A percentile compares a stretch with the other conserved stretches of the same genome.
Evolutionary conservation across 257 asterid genomes (phyloP).

Genomic region (Solanum chilense): DNA sequence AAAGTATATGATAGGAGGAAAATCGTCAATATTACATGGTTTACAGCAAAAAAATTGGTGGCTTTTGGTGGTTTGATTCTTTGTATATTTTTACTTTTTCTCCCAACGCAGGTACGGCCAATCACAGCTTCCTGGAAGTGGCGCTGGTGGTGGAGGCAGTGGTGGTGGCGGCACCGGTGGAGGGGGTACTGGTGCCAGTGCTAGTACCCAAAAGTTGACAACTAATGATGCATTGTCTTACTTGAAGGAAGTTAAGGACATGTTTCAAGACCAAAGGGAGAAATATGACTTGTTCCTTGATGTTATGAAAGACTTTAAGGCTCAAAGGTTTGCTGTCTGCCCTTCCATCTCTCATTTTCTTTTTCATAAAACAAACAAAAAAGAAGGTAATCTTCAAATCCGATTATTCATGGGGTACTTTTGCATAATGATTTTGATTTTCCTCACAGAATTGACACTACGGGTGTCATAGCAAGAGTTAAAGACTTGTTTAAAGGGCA

Average conservation of each 20-base stretch:
- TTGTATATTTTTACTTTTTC: not conserved
- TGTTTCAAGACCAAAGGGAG: slow-evolving; percentile 56
- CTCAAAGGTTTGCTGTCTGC: slow-evolving; percentile 34
- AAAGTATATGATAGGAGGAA: not conserved
- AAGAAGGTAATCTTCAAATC: not conserved
- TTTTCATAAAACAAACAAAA: not conserved
- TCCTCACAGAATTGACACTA: slow-evolving; percentile 40
- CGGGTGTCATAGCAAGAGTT: slow-evolving; percentile 55
- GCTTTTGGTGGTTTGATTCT: not conserved
- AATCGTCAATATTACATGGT: not conserved
- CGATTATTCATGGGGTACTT: not conserved
- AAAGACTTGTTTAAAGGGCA: slow-evolving; percentile 64
- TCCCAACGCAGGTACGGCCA: not conserved
- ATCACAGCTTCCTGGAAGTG: slow-evolving; percentile 7
- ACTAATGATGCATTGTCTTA: slow-evolving; percentile 50
- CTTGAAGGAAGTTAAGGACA: slow-evolving; percentile 54
- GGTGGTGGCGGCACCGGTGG: not conserved
- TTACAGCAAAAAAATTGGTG: not conserved
- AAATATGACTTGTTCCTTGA: slow-evolving; percentile 55
- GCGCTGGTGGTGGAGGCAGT: slow-evolving; percentile 17
- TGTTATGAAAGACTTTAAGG: slow-evolving; percentile 64
- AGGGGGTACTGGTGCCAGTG: slow-evolving; percentile 20
- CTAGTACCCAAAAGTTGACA: slow-evolving; percentile 36
- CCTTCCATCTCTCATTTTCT: not conserved
- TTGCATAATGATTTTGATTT: not conserved